These are phyloP conservation scores for Hyaloscypha hepaticicola DNA, from an alignment of 495 filamentous ascomycete species.

Conservation along the genomic window DNA sequence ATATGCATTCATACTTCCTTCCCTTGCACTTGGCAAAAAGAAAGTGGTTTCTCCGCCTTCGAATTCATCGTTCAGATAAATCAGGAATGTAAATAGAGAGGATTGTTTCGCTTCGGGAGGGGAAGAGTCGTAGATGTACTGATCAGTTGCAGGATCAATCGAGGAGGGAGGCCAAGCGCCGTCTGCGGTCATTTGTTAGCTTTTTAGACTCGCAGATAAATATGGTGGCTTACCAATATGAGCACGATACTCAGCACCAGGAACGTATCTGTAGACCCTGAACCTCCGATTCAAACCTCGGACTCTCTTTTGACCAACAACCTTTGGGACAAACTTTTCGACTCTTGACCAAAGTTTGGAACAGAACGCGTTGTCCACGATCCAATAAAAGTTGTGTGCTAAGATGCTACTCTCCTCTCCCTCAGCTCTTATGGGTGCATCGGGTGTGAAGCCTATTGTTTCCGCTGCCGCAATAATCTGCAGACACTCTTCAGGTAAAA, in stretches of 20 bases:
- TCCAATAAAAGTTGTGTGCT: constrained; percentile 54
- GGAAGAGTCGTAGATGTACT: constrained; percentile 47
- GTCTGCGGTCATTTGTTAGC: constrained; percentile 34
- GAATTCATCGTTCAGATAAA: constrained; percentile 53
- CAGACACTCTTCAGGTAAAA: constrained; percentile 42
- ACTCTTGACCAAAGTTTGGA: constrained; percentile 45
- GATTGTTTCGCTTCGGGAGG: constrained; percentile 44
- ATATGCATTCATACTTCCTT: constrained; percentile 48
- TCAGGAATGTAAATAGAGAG: constrained; percentile 49
- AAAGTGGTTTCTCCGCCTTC: constrained; percentile 51
- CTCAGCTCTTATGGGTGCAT: constrained; percentile 45
- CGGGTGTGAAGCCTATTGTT: constrained; percentile 44
- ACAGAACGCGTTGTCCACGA: constrained; percentile 43
- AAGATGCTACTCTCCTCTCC: constrained; percentile 44
- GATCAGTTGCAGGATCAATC: constrained; percentile 37
- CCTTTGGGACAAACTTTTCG: constrained; percentile 37
- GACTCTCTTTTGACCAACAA: constrained; percentile 37
- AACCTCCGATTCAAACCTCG: constrained; percentile 48
- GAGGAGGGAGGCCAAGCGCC: constrained; percentile 50
- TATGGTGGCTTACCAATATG: constrained; percentile 34
- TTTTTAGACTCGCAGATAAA: background rate
- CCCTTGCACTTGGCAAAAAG: constrained; percentile 43
- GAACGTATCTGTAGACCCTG: constrained; percentile 50
- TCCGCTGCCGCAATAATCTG: constrained; percentile 48
- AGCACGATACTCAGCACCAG: constrained; percentile 48